These are phyloP conservation scores for Colletotrichum limetticola DNA, from an alignment of 2,329 filamentous ascomycete genomes.

Conservation along the genomic window DNA sequence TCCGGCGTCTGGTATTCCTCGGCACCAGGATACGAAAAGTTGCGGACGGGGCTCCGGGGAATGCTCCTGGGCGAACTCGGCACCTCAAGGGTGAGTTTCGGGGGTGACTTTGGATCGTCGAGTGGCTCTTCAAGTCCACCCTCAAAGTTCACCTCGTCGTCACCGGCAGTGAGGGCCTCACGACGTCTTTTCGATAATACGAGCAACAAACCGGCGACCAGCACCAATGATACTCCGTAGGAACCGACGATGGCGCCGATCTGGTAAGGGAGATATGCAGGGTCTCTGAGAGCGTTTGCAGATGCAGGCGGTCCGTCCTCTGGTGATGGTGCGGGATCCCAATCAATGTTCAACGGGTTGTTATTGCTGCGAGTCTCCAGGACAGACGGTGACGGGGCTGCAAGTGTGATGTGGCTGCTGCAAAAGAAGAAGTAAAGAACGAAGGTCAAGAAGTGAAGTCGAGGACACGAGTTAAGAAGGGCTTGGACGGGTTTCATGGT, in stretches of 20 bases:
- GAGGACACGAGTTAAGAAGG: conserved; percentile 42
- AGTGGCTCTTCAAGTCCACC: not conserved
- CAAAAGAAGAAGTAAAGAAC: conserved; percentile 38
- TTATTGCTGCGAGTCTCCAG: conserved; percentile 39
- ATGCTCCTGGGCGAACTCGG: conserved; percentile 38
- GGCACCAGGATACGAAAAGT: conserved; percentile 65
- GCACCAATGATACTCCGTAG: conserved; percentile 81
- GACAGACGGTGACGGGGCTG: conserved; percentile 43
- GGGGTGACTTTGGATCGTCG: conserved; percentile 42
- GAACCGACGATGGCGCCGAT: conserved; percentile 86
- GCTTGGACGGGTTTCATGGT: conserved; percentile 53
- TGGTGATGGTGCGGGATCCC: conserved; percentile 66
- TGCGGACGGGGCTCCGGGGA: conserved; percentile 47
- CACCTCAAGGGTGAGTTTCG: conserved; percentile 37
- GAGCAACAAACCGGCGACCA: conserved; percentile 76
- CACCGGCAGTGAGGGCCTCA: conserved; percentile 62
- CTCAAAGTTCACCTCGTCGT: conserved; percentile 59
- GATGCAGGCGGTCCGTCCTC: conserved; percentile 71
- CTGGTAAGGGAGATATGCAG: conserved; percentile 78
- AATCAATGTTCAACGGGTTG: conserved; percentile 60
- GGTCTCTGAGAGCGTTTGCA: conserved; percentile 62
- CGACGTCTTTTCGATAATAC: conserved; percentile 67
- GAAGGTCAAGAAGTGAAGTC: conserved; percentile 36
- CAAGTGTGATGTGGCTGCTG: conserved; percentile 39
- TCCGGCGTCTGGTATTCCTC: conserved; percentile 46